Evolutionary conservation across 148 eudicot genomes (phyloP).

Genomic region (Limonium bicolor): DNA sequence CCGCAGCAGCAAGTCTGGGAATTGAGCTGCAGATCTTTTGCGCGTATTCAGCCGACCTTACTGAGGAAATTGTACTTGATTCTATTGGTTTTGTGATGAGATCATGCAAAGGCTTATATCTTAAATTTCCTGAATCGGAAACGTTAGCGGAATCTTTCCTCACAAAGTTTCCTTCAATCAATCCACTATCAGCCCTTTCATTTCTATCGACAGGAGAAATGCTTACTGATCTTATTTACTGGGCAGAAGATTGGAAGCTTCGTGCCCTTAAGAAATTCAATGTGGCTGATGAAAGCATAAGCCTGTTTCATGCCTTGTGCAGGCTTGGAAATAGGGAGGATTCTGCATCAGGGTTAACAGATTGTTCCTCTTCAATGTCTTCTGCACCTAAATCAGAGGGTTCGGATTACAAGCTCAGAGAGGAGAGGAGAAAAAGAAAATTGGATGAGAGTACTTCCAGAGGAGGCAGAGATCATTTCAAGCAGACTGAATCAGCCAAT

Average conservation of each 20-base stretch:
- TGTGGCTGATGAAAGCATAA: slow-evolving; percentile 58
- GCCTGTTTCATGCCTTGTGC: slow-evolving; percentile 42
- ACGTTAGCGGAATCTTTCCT: slow-evolving; percentile 81
- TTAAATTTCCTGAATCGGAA: slow-evolving; percentile 76
- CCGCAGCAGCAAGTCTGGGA: slow-evolving; percentile 79
- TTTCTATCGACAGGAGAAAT: slow-evolving; percentile 47
- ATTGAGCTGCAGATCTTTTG: slow-evolving; percentile 63
- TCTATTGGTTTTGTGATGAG: slow-evolving; percentile 34
- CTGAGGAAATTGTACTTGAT: slow-evolving; percentile 67
- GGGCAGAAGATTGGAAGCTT: slow-evolving; percentile 41
- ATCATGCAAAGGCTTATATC: slow-evolving; percentile 27
- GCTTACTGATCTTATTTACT: slow-evolving; percentile 52
- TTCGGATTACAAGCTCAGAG: slow-evolving; percentile 17
- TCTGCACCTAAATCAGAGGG: slow-evolving; percentile 58
- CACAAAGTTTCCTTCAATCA: slow-evolving; percentile 67
- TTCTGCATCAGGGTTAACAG: slow-evolving; percentile 71
- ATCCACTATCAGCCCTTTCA: slow-evolving; percentile 93
- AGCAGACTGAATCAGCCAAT: slow-evolving; percentile 11
- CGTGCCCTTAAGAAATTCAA: slow-evolving; percentile 36
- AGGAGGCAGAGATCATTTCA: slow-evolving; percentile 20
- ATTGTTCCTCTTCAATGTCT: slow-evolving; percentile 83
- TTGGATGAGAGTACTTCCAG: slow-evolving; percentile 10
- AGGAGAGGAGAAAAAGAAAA: slow-evolving; percentile 35
- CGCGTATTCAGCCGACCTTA: slow-evolving; percentile 63
- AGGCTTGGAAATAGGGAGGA: slow-evolving; percentile 81